Conservation (phyloP, 495 filamentous ascomycete species). For the Penicillium ochrochloron region DNA sequence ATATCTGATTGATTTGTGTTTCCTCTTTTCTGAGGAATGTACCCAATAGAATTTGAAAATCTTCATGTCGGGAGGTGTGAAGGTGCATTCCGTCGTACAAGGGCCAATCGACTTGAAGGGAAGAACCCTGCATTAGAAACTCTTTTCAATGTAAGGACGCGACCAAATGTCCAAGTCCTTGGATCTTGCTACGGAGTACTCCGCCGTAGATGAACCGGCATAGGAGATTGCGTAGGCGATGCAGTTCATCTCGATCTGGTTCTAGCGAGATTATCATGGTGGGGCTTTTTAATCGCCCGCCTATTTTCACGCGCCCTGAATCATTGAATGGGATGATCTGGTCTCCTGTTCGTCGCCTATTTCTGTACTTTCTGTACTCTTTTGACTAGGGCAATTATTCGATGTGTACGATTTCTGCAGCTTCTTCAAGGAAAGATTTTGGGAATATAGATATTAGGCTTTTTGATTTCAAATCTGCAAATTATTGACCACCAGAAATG, state of each 20-base stretch:
- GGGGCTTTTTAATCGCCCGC: background rate
- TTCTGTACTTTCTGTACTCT: background rate
- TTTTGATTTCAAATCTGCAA: background rate
- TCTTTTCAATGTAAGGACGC: conserved; percentile 10
- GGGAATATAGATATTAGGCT: background rate
- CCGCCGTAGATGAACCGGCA: background rate
- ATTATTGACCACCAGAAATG: background rate
- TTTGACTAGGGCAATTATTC: background rate
- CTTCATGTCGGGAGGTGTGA: background rate
- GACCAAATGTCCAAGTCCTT: background rate
- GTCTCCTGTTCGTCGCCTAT: background rate
- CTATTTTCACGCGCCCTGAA: background rate
- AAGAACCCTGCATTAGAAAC: conserved; percentile 14
- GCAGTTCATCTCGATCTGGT: background rate
- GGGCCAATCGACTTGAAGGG: background rate
- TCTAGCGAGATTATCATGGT: background rate
- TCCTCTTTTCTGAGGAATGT: background rate
- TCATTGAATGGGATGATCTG: background rate
- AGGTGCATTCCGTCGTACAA: conserved; percentile 11
- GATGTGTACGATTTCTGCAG: background rate
- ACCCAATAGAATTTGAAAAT: background rate
- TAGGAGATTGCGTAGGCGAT: background rate
- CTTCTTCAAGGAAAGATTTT: too few species aligned
- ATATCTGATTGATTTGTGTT: background rate
- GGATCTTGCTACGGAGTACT: background rate